Conservation (phyloP, 1,139 yeast genomes). For the Wickerhamomyces sp. region DNA sequence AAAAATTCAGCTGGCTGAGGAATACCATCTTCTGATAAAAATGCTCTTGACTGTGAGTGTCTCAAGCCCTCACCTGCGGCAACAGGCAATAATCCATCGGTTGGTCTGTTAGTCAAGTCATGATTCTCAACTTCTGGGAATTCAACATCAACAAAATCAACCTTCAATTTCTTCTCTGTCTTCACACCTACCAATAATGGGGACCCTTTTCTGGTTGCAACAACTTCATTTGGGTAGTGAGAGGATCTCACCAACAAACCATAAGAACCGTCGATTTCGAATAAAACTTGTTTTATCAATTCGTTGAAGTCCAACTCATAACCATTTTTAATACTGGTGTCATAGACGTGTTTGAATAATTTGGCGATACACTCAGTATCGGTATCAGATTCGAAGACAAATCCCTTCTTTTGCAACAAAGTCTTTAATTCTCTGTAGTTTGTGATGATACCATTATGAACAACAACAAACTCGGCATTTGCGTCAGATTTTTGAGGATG, state of each 20-base stretch:
- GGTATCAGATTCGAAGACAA: conserved; percentile 83
- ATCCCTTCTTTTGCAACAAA: conserved; percentile 74
- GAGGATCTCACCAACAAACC: conserved; percentile 89
- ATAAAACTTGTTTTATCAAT: conserved; percentile 85
- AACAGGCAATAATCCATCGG: conserved; percentile 19
- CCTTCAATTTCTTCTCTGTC: conserved; percentile 91
- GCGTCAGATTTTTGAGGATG: conserved; percentile 95
- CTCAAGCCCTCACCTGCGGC: conserved; percentile 45
- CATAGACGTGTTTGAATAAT: conserved; percentile 86
- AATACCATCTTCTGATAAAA: conserved; percentile 82
- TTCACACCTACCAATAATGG: conserved; percentile 96
- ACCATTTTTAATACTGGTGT: conserved; percentile 63
- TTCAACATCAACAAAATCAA: conserved; percentile 97
- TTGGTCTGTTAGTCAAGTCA: conserved; percentile 26
- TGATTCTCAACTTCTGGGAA: conserved; percentile 57
- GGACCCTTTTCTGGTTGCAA: conserved; percentile 97
- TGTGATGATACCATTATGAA: conserved; percentile 97
- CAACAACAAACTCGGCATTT: conserved; percentile 79
- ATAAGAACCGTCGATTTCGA: conserved; percentile 95
- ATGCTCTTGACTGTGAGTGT: conserved; percentile 90
- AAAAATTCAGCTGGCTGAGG: conserved; percentile 96
- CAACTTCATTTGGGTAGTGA: conserved; percentile 92
- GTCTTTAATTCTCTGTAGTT: conserved; percentile 89
- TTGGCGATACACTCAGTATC: conserved; percentile 98
- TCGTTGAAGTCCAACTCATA: conserved; percentile 80